These are phyloP conservation scores for Paramyrothecium roridum DNA, from an alignment of 2,329 filamentous ascomycete species.

Conservation along the genomic window DNA sequence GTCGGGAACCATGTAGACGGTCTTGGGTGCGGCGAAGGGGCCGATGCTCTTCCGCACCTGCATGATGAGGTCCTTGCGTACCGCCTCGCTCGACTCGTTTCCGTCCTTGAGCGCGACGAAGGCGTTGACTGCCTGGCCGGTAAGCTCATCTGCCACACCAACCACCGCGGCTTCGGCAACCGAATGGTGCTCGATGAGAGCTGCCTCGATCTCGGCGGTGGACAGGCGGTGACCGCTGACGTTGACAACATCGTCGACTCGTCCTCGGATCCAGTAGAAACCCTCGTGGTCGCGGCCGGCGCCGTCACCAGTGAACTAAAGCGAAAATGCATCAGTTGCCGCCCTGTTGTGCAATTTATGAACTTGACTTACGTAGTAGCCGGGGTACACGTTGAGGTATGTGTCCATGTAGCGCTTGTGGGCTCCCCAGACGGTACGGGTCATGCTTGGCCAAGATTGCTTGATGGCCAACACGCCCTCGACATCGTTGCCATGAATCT, in stretches of 20 bases:
- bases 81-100: constrained; percentile 70
- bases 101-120: constrained; percentile 92
- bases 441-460: constrained; percentile 98
- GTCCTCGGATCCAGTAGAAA: constrained; percentile 99
- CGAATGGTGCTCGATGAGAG: constrained; percentile 84
- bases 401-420: constrained; percentile 99
- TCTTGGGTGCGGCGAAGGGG: constrained; percentile 94
- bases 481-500: constrained; percentile 92
- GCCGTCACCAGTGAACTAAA: constrained; percentile 84
- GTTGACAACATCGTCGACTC: constrained; percentile 98
- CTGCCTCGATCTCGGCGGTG: constrained; percentile 96
- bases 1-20: constrained; percentile 85
- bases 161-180: constrained; percentile 96
- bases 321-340: background rate
- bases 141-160: constrained; percentile 88
- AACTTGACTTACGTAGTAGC: constrained; percentile 77
- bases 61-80: constrained; percentile 89
- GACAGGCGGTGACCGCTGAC: constrained; percentile 94
- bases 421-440: constrained; percentile 93
- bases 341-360: background rate
- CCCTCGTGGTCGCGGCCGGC: constrained; percentile 95
- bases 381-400: constrained; percentile 95
- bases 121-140: constrained; percentile 94
- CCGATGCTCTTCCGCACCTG: constrained; percentile 98
- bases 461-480: constrained; percentile 97